Conservation (phyloP, 257 asterid species). For the Solanum chilense region DNA sequence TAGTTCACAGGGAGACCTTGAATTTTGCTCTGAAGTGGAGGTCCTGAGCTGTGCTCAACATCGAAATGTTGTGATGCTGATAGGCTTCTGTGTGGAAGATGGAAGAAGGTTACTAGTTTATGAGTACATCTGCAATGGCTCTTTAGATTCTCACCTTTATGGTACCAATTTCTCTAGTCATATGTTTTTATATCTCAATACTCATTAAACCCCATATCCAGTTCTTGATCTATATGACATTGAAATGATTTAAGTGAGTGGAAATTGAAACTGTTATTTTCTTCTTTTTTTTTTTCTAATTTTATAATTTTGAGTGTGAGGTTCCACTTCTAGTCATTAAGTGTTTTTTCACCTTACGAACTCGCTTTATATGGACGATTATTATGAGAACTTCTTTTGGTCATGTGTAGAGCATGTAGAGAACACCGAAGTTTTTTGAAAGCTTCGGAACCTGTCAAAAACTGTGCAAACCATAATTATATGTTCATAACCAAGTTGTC, state of each 20-base stretch:
- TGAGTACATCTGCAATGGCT: constrained; percentile 82
- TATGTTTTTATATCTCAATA: neutral
- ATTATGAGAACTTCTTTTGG: neutral
- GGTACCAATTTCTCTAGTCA: constrained; percentile 26
- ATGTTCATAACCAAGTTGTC: neutral
- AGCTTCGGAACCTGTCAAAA: neutral
- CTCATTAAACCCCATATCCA: neutral
- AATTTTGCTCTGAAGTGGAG: constrained; percentile 87
- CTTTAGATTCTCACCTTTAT: constrained; percentile 77
- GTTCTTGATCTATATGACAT: neutral
- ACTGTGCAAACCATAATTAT: neutral
- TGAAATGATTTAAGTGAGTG: neutral
- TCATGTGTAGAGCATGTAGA: neutral
- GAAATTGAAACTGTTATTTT: neutral
- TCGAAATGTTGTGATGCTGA: constrained; percentile 82
- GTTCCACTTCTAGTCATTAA: neutral
- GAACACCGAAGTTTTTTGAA: neutral
- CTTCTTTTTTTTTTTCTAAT: neutral
- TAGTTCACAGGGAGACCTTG: constrained; percentile 79
- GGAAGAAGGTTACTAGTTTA: constrained; percentile 64
- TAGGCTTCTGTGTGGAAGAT: constrained; percentile 81
- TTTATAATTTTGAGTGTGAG: neutral
- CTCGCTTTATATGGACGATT: neutral
- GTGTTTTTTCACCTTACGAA: neutral
- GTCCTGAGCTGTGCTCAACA: constrained; percentile 93